Base-by-base conservation (phyloP, 2,329 filamentous ascomycete genomes). In the Pseudopithomyces maydicus region DNA sequence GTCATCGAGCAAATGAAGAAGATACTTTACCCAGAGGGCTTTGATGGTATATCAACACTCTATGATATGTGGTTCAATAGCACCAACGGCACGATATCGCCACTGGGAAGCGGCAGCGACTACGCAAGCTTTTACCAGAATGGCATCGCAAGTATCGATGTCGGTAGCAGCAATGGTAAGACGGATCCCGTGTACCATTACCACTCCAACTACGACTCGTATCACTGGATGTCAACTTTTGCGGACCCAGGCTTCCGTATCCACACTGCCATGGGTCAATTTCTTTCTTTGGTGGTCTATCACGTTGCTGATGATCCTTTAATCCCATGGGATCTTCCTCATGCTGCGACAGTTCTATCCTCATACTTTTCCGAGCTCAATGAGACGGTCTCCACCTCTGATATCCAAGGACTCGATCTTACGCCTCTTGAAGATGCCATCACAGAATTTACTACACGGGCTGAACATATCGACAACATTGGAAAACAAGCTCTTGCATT, bases 91-190 rank as follows among this genome's bases (percentile, higher is more conserved):
- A 64, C 69, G 19, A 64, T 78, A 39, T 65, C 68, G 7, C 71
- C 76, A 0, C 65, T 79, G 14, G 78, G 78, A 12, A 71, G 67
- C 47, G 77, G 78, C 10, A 74, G 69, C 44, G 78, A 80, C 54
- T 80, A 77, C 57, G 77, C 76, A 2, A 66, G 70, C 14, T 79
- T 79, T 54, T 64, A 77, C 33, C 75, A 79, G 55, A 72, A 72
- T 22, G 76, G 77, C 7, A 77, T 76, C 43, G 55, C 53, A 19
- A 56, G 52, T 55, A 63, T 68, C 44, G 63, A 66, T 51, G 57
- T 67, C 39, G 64, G 62, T 14, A 57, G 56, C 33, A 58, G 62
- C 48, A 44, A 45, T 44, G 59, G 64, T 15, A 29, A 29, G 32
- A 59, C 38, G 17, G 65, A 68, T 46, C 63, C 66, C 6, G 52